Evolutionary conservation across 73 alveolate species (phyloP), one percentile per base, ranked within the genome.

Genomic region (Tetrahymena borealis): DNA sequence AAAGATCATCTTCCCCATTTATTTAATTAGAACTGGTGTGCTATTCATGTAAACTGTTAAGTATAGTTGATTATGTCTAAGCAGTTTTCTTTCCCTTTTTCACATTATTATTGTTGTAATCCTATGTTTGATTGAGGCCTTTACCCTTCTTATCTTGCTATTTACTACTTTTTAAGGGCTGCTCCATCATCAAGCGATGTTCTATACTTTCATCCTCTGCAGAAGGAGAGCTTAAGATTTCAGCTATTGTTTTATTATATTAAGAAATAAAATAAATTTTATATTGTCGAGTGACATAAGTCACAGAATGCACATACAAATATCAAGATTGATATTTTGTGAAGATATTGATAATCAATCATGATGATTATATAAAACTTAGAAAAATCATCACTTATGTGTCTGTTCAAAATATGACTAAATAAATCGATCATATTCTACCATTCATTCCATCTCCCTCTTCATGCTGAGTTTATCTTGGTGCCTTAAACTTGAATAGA

Each of bases 371-470:
- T 60, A 60, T 60, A 60, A 60, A 60, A 60, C 85, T 60, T 60
- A 35, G 85, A 24, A 60, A 60, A 60, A 24, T n/a, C n/a, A n/a
- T n/a, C n/a, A n/a, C n/a, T n/a, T n/a, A n/a, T 60, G 85, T 24
- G 85, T 60, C 85, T 24, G 85, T 60, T 60, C 85, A 60, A 60
- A 60, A 60, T 60, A 60, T 60, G 85, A 60, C 85, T 60, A 60
- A 60, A 60, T 60, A 60, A 60, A 60, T 60, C 85, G n/a, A 60
- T 60, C 85, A 60, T 60, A 60, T 60, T 60, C 85, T 60, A 60
- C 85, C 85, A 60, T 60, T 60, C 85, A 60, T 60, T 60, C 85
- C 85, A 60, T 60, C 85, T 13, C 85, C 85, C 28, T 60, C 85
- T 60, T 60, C 85, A n/a, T 60, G 85, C 35, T 60, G 85, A 24